Evolutionary conservation across 2,329 filamentous ascomycete genomes (phyloP).

Genomic region (Neofusicoccum laricinum): DNA sequence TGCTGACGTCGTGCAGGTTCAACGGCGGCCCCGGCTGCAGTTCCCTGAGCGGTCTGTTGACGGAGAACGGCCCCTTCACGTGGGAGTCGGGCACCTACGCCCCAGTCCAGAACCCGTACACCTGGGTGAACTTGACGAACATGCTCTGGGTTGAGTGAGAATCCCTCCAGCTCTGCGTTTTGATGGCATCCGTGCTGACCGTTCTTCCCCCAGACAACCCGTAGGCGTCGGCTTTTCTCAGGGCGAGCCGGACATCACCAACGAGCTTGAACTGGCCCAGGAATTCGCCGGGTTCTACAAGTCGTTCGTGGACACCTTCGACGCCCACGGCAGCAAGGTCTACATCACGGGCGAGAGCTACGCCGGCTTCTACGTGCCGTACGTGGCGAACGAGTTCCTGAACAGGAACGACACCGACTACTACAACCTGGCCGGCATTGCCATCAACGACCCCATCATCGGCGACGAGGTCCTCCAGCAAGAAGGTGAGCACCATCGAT

Average conservation of each 20-base stretch:
- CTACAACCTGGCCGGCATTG: conserved; percentile 52
- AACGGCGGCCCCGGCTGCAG: conserved; percentile 41
- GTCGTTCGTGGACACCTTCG: conserved; percentile 56
- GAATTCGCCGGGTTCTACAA: conserved; percentile 53
- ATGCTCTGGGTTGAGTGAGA: conserved; percentile 42
- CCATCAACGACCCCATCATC: conserved; percentile 49
- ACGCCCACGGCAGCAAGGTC: conserved; percentile 51
- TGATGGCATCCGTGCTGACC: no score
- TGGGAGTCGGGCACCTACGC: conserved; percentile 63
- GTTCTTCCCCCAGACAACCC: conserved; percentile 34
- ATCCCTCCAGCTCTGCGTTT: not conserved
- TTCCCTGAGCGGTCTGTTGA: conserved; percentile 66
- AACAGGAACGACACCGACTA: conserved; percentile 52
- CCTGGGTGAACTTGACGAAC: conserved; percentile 56
- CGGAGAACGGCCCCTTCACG: conserved; percentile 67
- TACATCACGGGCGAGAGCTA: conserved; percentile 57
- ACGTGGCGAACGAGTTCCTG: conserved; percentile 32
- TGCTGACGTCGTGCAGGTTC: conserved; percentile 24
- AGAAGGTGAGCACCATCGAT: conserved; percentile 24
- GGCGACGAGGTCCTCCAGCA: conserved; percentile 41
- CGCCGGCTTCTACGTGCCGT: conserved; percentile 34
- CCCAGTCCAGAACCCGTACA: conserved; percentile 65
- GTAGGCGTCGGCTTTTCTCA: conserved; percentile 45
- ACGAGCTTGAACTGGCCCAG: conserved; percentile 45
- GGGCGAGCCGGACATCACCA: conserved; percentile 44